Evolutionary conservation across 805 yeast species (phyloP).

Genomic region (Clavispora santaluciae): DNA sequence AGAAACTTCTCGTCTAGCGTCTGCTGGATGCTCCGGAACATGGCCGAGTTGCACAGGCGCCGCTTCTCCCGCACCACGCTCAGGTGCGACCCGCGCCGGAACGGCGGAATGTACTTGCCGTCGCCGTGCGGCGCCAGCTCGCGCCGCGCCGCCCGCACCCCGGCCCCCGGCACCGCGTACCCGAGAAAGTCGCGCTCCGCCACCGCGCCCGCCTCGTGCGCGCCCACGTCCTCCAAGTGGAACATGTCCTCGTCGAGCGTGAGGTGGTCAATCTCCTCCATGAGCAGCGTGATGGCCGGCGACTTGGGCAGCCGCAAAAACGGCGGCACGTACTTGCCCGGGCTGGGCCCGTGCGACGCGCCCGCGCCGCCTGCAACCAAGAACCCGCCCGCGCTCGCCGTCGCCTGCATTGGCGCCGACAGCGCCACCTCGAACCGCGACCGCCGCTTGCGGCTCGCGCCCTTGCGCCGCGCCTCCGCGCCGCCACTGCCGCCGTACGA

Average conservation of each 20-base stretch:
- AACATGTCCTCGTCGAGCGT: conserved; percentile 36
- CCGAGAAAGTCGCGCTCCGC: background rate
- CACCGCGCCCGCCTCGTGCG: conserved; percentile 2
- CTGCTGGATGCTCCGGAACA: conserved; percentile 9
- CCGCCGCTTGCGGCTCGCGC: background rate
- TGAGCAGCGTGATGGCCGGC: conserved; percentile 28
- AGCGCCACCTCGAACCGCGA: background rate
- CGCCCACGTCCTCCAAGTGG: conserved; percentile 37
- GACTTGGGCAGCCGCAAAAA: conserved; percentile 39
- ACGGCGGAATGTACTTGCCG: conserved; percentile 73
- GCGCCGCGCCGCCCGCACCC: background rate
- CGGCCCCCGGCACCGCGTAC: background rate
- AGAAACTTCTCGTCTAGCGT: conserved; percentile 9
- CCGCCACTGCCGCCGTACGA: background rate
- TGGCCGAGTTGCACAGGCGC: conserved; percentile 11
- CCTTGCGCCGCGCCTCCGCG: background rate
- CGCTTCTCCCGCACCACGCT: conserved; percentile 11
- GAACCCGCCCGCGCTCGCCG: background rate
- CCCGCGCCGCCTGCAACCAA: conserved; percentile 2
- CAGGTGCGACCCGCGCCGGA: conserved; percentile 48
- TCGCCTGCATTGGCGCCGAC: background rate
- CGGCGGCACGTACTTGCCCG: conserved; percentile 40
- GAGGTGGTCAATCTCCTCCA: conserved; percentile 34
- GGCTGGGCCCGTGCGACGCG: conserved; percentile 3
- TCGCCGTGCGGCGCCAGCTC: conserved; percentile 3